phyloP scores from a whole-genome alignment of 2,329 filamentous ascomycete species.

The Fusarium proliferatum region DNA sequence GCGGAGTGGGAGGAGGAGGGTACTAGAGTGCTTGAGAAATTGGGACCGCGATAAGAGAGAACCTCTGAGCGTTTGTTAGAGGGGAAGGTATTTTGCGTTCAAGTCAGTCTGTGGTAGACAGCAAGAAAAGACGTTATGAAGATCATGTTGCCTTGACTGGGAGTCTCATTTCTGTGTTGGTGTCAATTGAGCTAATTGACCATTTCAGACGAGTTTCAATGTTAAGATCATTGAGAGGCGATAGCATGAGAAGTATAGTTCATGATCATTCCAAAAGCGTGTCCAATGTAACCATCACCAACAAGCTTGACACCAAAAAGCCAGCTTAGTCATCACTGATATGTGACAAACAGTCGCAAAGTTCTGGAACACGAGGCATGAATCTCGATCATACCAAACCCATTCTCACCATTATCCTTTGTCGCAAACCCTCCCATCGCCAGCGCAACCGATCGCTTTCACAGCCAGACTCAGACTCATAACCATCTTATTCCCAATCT shows the following conservation, averaged over 20 bases:
- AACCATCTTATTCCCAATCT: slow-evolving; percentile 23
- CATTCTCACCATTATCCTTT: background rate
- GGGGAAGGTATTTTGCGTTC: slow-evolving; percentile 32
- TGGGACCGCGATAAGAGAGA: slow-evolving; percentile 79
- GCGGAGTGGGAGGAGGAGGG: slow-evolving; percentile 97
- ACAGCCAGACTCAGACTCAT: slow-evolving; percentile 5
- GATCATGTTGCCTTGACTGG: background rate
- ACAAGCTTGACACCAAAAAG: background rate
- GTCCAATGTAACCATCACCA: slow-evolving; percentile 16
- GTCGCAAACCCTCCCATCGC: background rate
- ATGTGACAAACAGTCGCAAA: slow-evolving; percentile 19
- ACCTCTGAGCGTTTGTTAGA: slow-evolving; percentile 23
- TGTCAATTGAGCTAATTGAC: background rate
- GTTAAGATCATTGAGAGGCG: background rate
- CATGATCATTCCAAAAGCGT: background rate
- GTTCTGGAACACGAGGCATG: slow-evolving; percentile 17
- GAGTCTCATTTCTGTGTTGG: background rate
- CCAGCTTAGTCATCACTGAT: slow-evolving; percentile 35
- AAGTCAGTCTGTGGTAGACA: slow-evolving; percentile 38
- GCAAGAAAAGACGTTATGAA: slow-evolving; percentile 41
- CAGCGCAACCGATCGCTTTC: background rate
- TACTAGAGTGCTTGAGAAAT: slow-evolving; percentile 84
- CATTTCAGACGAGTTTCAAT: background rate
- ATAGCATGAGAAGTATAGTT: background rate
- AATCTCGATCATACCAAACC: slow-evolving; percentile 16